Percentiles rank a stretch among this genome's conserved stretches.
Evolutionary conservation across 2,329 filamentous ascomycete species (phyloP).

Genomic region (Plectosphaerella cucumerina): DNA sequence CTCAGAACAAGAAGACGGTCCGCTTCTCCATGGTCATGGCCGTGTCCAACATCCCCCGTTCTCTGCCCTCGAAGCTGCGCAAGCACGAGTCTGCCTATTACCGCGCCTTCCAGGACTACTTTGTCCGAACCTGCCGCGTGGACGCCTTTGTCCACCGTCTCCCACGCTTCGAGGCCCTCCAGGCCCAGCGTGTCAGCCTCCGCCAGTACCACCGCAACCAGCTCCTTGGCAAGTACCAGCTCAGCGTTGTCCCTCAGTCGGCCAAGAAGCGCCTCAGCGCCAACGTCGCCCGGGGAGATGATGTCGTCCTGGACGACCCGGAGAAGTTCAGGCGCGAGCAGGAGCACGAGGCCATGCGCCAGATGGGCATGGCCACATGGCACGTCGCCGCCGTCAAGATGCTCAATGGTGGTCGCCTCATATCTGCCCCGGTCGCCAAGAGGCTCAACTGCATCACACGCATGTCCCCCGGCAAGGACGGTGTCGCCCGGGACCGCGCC

Average conservation of each 20-base stretch:
- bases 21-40: conserved; percentile 58
- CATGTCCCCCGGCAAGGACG: conserved; percentile 38
- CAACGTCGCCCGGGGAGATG: conserved; percentile 71
- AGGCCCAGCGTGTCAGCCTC: conserved; percentile 74
- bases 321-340: conserved; percentile 65
- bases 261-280: conserved; percentile 67
- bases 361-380: conserved; percentile 60
- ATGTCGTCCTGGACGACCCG: conserved; percentile 57
- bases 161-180: conserved; percentile 82
- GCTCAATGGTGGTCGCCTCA: conserved; percentile 60
- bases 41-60: conserved; percentile 40
- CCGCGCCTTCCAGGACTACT: conserved; percentile 75
- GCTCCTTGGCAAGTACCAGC: conserved; percentile 79
- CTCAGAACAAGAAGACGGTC: conserved; percentile 63
- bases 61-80: conserved; percentile 46
- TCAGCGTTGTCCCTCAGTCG: conserved; percentile 64
- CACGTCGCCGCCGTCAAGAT: conserved; percentile 57
- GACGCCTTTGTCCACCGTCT: conserved; percentile 85
- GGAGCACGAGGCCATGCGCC: conserved; percentile 74
- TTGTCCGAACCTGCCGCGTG: conserved; percentile 58
- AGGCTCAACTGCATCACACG: conserved; percentile 52
- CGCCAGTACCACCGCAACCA: conserved; percentile 71
- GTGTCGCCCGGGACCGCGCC: conserved; percentile 46
- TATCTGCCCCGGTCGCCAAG: conserved; percentile 61
- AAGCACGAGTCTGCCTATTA: conserved; percentile 77